These are phyloP conservation scores for Ramichloridium luteum DNA, from an alignment of 2,329 filamentous ascomycete genomes.

Conservation along the genomic window DNA sequence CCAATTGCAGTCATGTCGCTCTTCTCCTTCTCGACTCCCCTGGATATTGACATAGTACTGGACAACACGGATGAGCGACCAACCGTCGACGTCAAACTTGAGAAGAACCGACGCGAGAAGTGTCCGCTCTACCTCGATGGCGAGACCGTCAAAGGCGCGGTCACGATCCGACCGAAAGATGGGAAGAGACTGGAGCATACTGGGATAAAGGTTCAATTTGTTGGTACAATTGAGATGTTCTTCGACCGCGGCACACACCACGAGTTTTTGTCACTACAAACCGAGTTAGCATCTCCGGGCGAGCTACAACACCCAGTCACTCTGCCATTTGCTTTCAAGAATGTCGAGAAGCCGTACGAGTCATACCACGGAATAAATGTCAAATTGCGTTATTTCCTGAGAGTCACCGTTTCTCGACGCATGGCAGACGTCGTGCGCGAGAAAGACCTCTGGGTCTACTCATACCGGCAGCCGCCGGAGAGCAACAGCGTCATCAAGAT, in stretches of 20 bases:
- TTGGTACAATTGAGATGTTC: constrained; percentile 99
- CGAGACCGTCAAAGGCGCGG: constrained; percentile 91
- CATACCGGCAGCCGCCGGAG: constrained; percentile 93
- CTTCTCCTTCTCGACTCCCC: constrained; percentile 85
- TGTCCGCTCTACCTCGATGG: constrained; percentile 95
- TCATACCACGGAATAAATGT: constrained; percentile 99
- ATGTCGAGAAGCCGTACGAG: constrained; percentile 99
- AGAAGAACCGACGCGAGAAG: constrained; percentile 95
- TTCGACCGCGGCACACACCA: constrained; percentile 98
- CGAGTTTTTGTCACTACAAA: constrained; percentile 93
- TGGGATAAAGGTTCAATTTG: constrained; percentile 99
- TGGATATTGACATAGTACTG: constrained; percentile 97
- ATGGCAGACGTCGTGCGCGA: constrained; percentile 98
- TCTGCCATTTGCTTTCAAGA: constrained; percentile 99
- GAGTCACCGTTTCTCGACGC: constrained; percentile 87
- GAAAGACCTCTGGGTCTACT: constrained; percentile 99
- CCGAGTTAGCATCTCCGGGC: constrained; percentile 90
- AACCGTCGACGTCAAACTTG: constrained; percentile 94
- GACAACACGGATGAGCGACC: constrained; percentile 88
- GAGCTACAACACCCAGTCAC: constrained; percentile 98
- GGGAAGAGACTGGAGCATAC: constrained; percentile 96
- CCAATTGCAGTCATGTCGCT: constrained; percentile 79
- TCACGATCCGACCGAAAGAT: constrained; percentile 93
- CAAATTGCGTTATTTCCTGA: constrained; percentile 94
- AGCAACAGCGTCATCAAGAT: constrained; percentile 99